A percentile compares a stretch with the other conserved stretches of the same genome.
Conservation (phyloP, 2,329 filamentous ascomycete genomes). For the Fusarium drepaniforme region DNA sequence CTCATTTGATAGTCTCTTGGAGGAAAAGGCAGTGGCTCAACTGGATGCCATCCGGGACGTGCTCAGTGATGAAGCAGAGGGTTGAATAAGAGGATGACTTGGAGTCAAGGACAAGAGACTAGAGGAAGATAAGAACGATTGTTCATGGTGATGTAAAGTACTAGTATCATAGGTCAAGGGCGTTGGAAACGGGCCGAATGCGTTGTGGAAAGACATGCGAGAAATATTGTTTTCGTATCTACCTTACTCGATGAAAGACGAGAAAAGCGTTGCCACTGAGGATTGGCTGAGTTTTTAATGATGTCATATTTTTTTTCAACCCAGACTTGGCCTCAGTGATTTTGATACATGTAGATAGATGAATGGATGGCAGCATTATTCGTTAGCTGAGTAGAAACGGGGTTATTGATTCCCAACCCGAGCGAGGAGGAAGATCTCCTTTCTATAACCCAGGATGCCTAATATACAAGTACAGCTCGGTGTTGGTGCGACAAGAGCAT, state of each 20-base stretch:
- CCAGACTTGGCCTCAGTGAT: neutral
- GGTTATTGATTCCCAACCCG: slow-evolving; percentile 16
- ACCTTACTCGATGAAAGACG: slow-evolving; percentile 10
- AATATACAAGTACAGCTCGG: slow-evolving; percentile 42
- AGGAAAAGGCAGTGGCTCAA: slow-evolving; percentile 80
- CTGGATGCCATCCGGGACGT: slow-evolving; percentile 71
- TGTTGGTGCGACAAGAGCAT: slow-evolving; percentile 31
- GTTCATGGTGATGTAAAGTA: slow-evolving; percentile 39
- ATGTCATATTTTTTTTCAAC: slow-evolving; percentile 3
- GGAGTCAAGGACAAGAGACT: neutral
- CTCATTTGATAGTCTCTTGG: slow-evolving; percentile 72
- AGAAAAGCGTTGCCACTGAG: neutral
- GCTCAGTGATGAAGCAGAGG: slow-evolving; percentile 64
- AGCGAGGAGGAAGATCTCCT: slow-evolving; percentile 18
- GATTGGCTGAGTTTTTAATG: slow-evolving; percentile 4
- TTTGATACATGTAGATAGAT: neutral
- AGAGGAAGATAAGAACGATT: slow-evolving; percentile 26
- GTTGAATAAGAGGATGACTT: slow-evolving; percentile 31
- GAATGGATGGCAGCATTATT: neutral
- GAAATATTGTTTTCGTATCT: slow-evolving; percentile 20
- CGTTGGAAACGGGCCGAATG: slow-evolving; percentile 41
- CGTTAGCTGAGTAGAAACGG: slow-evolving; percentile 25
- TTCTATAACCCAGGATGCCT: slow-evolving; percentile 29
- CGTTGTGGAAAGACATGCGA: slow-evolving; percentile 35
- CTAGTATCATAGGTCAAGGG: slow-evolving; percentile 39